Evolutionary conservation across 805 yeast species (phyloP), one percentile per base, ranked within the genome.

Genomic region (Ogataea henricii): DNA sequence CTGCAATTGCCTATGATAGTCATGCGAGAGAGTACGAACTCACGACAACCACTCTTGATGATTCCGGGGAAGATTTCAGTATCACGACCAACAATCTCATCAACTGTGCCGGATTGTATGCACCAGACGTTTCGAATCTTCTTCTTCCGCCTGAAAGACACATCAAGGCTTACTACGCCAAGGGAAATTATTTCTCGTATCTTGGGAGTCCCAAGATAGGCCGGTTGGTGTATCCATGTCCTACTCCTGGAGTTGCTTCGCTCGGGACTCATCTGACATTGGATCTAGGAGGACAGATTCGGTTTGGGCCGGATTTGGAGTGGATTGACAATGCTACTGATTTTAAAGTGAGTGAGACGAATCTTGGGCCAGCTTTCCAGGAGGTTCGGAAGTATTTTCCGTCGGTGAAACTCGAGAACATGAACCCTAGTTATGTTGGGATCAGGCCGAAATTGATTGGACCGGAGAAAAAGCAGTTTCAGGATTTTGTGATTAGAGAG

Each of bases 251-350:
- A 44, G 78, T 82, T 0, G 75, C 86, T n/a, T 87, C 95, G 0
- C 70, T 91, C 47, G 97, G 97, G 0, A 87, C 94, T 0, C 97
- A 90, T 69, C 68, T 91, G 52, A 90, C 97, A 0, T 69, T 91
- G 25, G 95, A 88, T 58, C 66, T 90, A 46, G 90, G 87, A 3
- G 94, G 95, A 0, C 84, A 83, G 55, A 67, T 90, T 22, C 77
- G 79, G 53, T 90, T 90, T 63, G 97, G 97, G 0, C 97, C 97
- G 0, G 96, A 91, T 62, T 66, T 89, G 34, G 94, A 89, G 64
- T 89, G 95, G 88, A 80, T 87, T 1, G 77, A 75, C 4, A 40
- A 68, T 54, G 70, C 72, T 10, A 51, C 52, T 5, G 81, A 82
- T 58, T 78, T 79, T 51, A 59, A 68, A 5, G 85, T 83, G 6